phyloP scores from a whole-genome alignment of 75 land plant species.

The Selaginella tamariscina region DNA sequence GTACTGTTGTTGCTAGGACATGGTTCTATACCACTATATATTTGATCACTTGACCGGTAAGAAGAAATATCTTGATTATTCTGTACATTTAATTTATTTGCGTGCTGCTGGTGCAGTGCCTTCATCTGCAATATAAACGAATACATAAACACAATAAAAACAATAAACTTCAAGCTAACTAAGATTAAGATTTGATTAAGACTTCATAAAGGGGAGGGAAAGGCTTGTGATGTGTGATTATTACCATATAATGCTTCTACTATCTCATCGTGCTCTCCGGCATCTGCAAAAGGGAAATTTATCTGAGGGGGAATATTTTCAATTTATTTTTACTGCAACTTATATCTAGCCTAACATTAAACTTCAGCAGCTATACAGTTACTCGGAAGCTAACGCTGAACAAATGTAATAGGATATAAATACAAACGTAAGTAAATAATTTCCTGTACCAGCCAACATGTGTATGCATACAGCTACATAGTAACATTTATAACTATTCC shows the following conservation, averaged over 20 bases:
- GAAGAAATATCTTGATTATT: background rate
- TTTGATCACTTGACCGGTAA: background rate
- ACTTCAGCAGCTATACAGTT: too few relatives aligned
- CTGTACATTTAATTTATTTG: background rate
- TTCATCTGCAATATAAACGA: slow-evolving; percentile 4
- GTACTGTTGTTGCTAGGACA: slow-evolving; percentile 6
- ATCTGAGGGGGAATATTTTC: too few relatives aligned
- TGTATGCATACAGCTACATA: too few relatives aligned
- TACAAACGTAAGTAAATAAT: too few relatives aligned
- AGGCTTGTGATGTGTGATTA: too few relatives aligned
- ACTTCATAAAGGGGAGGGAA: too few relatives aligned
- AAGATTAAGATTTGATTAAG: background rate
- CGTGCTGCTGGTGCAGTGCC: slow-evolving; percentile 6
- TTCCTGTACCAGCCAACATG: too few relatives aligned
- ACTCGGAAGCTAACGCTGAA: too few relatives aligned
- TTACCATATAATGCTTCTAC: background rate
- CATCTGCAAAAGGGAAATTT: background rate
- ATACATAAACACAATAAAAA: slow-evolving; percentile 3
- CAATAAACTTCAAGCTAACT: background rate
- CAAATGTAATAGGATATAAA: too few relatives aligned
- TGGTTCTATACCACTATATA: background rate
- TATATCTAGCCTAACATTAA: too few relatives aligned
- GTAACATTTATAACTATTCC: too few relatives aligned
- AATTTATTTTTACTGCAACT: too few relatives aligned
- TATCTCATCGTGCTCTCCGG: slow-evolving; percentile 1